These are phyloP conservation scores for Fusarium concolor DNA, from an alignment of 2,329 filamentous ascomycete species.

Conservation along the genomic window DNA sequence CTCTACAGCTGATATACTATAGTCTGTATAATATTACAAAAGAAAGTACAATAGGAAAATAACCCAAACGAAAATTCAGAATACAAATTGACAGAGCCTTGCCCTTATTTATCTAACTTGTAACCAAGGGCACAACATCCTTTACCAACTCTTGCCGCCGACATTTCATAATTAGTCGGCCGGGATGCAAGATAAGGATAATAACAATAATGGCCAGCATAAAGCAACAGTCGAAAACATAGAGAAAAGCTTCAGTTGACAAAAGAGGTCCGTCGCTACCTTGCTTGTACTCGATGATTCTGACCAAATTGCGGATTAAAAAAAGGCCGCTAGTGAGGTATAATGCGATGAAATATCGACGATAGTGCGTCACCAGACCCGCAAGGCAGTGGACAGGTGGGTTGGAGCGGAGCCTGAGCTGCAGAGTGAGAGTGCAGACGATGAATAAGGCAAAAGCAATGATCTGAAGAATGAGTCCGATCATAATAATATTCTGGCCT, in stretches of 20 bases:
- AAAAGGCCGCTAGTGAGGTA: neutral
- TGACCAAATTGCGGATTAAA: neutral
- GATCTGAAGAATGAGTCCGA: slow-evolving; percentile 10
- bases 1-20: no score
- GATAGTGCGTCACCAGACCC: neutral
- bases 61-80: no score
- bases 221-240: neutral
- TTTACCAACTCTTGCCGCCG: neutral
- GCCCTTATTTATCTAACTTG: no score
- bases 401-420: slow-evolving; percentile 51
- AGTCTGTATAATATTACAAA: no score
- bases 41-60: no score
- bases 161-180: neutral
- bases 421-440: slow-evolving; percentile 56
- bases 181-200: neutral
- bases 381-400: slow-evolving; percentile 51
- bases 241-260: neutral
- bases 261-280: neutral
- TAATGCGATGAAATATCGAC: neutral
- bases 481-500: neutral
- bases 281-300: neutral
- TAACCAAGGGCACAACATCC: neutral
- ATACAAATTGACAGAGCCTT: no score
- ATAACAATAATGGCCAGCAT: neutral
- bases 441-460: slow-evolving; percentile 2